Evolutionary conservation across 305 asterid species (phyloP).

Genomic region (Plantago rigida): DNA sequence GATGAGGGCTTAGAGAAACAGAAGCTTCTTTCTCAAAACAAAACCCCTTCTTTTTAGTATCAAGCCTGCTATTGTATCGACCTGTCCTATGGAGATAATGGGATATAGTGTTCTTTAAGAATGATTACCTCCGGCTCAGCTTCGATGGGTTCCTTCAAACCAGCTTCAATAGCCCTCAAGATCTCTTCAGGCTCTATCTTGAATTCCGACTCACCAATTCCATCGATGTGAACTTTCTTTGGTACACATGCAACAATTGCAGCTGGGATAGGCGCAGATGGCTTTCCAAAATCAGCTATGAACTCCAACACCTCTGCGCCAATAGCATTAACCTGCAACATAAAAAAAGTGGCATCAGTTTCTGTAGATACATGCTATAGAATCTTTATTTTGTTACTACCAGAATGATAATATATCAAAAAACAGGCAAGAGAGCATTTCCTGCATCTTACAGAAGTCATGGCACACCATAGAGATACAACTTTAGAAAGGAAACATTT

Average conservation of each 20-base stretch:
- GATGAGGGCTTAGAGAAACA: constrained; percentile 6
- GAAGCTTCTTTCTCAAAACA: constrained; percentile 11
- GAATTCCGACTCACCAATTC: constrained; percentile 77
- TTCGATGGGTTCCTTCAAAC: constrained; percentile 81
- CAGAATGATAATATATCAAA: constrained; percentile 5
- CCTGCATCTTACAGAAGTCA: not conserved
- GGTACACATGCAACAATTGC: constrained; percentile 99
- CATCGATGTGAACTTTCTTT: constrained; percentile 67
- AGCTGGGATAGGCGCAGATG: constrained; percentile 88
- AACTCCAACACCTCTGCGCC: constrained; percentile 95
- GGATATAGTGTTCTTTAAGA: constrained; percentile 5
- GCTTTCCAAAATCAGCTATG: constrained; percentile 84
- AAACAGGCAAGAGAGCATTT: not conserved
- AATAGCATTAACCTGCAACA: constrained; percentile 69
- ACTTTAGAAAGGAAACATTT: constrained; percentile 13
- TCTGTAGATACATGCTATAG: constrained; percentile 16
- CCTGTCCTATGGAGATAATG: no score
- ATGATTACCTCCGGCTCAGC: constrained; percentile 85
- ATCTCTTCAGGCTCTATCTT: constrained; percentile 73
- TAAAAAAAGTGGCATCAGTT: constrained; percentile 23
- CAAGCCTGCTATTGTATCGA: no score
- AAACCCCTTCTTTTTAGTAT: not conserved
- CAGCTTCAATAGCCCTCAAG: constrained; percentile 70
- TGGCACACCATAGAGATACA: not conserved
- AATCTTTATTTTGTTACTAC: constrained; percentile 7